A percentile compares a stretch with the other conserved stretches of the same genome.
These are phyloP conservation scores for Dendrobium chrysotoxum DNA, from an alignment of 106 monocot genomes.

Conservation along the genomic window DNA sequence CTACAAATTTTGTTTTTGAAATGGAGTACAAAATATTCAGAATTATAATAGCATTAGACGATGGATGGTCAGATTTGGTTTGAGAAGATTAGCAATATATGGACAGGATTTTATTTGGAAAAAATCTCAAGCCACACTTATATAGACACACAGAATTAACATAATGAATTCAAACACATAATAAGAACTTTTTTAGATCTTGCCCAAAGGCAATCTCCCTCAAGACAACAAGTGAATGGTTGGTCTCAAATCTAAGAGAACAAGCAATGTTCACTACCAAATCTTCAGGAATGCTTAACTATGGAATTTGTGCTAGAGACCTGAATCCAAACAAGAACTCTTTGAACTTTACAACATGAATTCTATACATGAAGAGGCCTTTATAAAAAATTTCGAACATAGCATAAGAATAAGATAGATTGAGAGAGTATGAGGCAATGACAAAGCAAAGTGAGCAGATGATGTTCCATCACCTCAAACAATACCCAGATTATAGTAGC, in stretches of 20 bases:
- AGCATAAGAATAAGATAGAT: conserved; percentile 39
- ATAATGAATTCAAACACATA: conserved; percentile 15
- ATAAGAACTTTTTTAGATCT: conserved; percentile 44
- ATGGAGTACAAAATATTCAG: no score
- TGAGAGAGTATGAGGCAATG: conserved; percentile 37
- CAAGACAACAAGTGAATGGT: conserved; percentile 15
- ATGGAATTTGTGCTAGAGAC: conserved; percentile 37
- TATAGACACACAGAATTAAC: no score
- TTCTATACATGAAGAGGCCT: background rate
- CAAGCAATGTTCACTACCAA: conserved; percentile 20
- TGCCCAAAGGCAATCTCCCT: conserved; percentile 37
- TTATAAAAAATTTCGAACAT: background rate
- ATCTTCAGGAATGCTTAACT: conserved; percentile 39
- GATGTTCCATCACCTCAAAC: conserved; percentile 63
- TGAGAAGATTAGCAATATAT: no score
- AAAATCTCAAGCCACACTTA: no score
- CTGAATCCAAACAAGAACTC: conserved; percentile 13
- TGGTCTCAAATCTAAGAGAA: conserved; percentile 37
- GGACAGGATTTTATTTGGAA: no score
- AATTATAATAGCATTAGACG: no score
- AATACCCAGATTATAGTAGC: conserved; percentile 52
- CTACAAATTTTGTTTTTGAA: no score
- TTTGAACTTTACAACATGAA: background rate
- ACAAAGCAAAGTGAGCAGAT: conserved; percentile 51
- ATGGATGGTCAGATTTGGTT: no score